phyloP scores from a whole-genome alignment of 2,329 filamentous ascomycete genomes.

The Ophiocordyceps camponoti-rufipedis region DNA sequence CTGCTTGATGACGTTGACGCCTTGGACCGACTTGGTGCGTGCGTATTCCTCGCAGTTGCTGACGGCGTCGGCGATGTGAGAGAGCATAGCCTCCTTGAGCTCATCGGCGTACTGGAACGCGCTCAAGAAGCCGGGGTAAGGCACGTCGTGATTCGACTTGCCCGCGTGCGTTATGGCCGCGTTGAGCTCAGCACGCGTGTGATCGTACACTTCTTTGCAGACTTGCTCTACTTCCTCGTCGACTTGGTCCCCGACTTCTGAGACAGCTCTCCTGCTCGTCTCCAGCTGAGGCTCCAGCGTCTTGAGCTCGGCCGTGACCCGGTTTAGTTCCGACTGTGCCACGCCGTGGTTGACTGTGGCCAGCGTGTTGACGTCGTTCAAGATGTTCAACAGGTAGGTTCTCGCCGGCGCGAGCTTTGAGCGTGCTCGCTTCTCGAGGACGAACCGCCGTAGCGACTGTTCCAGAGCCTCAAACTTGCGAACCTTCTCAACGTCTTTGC shows the following conservation, averaged over 20 bases:
- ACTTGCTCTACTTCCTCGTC: conserved; percentile 70
- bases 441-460: conserved; percentile 75
- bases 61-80: conserved; percentile 68
- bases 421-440: conserved; percentile 83
- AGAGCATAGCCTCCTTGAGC: conserved; percentile 78
- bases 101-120: conserved; percentile 90
- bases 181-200: conserved; percentile 60
- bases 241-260: conserved; percentile 64
- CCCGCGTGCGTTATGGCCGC: conserved; percentile 62
- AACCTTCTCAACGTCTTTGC: conserved; percentile 74
- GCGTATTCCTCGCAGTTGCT: conserved; percentile 69
- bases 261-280: conserved; percentile 60
- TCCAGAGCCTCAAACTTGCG: conserved; percentile 83
- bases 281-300: conserved; percentile 76
- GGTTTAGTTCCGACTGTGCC: conserved; percentile 65
- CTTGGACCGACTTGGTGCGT: conserved; percentile 55
- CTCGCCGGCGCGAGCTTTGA: conserved; percentile 92
- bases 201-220: conserved; percentile 68
- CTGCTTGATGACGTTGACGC: conserved; percentile 76
- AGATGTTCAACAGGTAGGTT: conserved; percentile 85
- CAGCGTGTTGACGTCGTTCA: conserved; percentile 70
- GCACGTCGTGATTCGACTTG: conserved; percentile 59
- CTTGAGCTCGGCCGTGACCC: conserved; percentile 62
- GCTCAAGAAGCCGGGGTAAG: conserved; percentile 69
- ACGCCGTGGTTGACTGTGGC: conserved; percentile 79